Evolutionary conservation across 2,329 filamentous ascomycete species (phyloP), one percentile per base, ranked within the genome.

Genomic region (Aspergillus sp.): DNA sequence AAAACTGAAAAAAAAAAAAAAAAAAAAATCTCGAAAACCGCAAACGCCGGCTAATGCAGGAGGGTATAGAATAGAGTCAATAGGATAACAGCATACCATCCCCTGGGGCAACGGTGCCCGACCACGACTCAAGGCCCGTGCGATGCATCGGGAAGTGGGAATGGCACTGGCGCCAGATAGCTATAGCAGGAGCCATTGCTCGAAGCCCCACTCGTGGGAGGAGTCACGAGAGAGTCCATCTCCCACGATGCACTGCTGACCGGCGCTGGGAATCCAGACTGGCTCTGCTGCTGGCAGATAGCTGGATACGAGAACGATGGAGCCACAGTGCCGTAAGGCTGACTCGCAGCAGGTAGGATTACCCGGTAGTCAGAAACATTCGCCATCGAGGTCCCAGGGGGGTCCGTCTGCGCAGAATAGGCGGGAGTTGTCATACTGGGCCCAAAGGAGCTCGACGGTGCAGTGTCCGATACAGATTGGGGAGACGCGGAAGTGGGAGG

Each of bases 401-500:
- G 47, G 16, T 48, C 45, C 27, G 64, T 45, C 29, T 63, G 58
- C 12, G 67, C 60, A n/a, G 66, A 66, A 31, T 68, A 59, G 22
- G 57, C 57, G 12, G 64, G 58, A 4, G 63, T 60, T 26, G 57
- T 53, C 40, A 69, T 52, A 36, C 49, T 55, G 11, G 58, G 47
- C 29, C 58, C 57, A 46, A 71, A 72, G 24, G 53, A 54, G 35
- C 53, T 61, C 8, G 66, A 58, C 11, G 60, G 57, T 24, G 58
- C 57, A 24, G 65, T 63, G 31, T 65, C 65, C 12, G 64, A 57
- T 14, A 63, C 56, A 26, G 67, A 71, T 44, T 63, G 66, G 4
- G 68, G 67, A 28, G 68, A 72, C 10, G 57, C 53, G 28, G 64
- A 61, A 38, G 61, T 66, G 40, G 64, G 61, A 31, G 60, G 58